Evolutionary conservation across 225 moss, liverwort and hornwort species (phyloP), one percentile per base, ranked within the genome.

Genomic region (Asterella californica): DNA sequence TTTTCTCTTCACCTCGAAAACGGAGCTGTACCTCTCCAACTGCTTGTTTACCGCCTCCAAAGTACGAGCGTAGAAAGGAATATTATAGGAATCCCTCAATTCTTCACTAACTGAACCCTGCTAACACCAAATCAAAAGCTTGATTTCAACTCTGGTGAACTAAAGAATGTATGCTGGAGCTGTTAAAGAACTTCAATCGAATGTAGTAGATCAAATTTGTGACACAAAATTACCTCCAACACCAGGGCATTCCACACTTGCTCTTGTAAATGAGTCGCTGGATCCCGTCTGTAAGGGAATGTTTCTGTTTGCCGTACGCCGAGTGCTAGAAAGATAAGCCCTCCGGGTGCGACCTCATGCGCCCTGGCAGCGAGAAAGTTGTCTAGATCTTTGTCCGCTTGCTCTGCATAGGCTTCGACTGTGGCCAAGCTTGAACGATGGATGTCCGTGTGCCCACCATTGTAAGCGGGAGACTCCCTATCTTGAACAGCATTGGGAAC

Each of bases 301-400:
- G 15, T 8, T 19, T 8, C 22, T 19, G 2, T 30, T 1, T 15
- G 65, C 12, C 38, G 37, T 70, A 38, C 19, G 9, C 17, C 12
- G 29, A 66, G 32, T 10, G 24, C 14, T 38, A 70, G 11, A 19
- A 70, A 45, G 42, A 74, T 45, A 9, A 74, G 19, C 21, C 73
- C 73, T 25, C 73, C 73, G 5, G 73, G 50, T 15, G 10, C 73
- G 8, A 74, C 7, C 14, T 74, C 73, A 29, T 48, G n/a, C 25
- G 73, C 73, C 73, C 73, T 49, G 22, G 73, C 50, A 50, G 73
- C 48, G 15, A 74, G 50, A 32, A 74, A 74, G 30, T 27, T 52
- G 21, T 52, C 49, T 0, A 74, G 24, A 22, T 74, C 73, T 74
- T 32, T 49, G 2, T 74, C 25, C 30, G 73, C 47, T 30, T 74